These are phyloP conservation scores for Leccinum colubrinum DNA, from an alignment of 1,284 basidiomycete species.

Conservation along the genomic window DNA sequence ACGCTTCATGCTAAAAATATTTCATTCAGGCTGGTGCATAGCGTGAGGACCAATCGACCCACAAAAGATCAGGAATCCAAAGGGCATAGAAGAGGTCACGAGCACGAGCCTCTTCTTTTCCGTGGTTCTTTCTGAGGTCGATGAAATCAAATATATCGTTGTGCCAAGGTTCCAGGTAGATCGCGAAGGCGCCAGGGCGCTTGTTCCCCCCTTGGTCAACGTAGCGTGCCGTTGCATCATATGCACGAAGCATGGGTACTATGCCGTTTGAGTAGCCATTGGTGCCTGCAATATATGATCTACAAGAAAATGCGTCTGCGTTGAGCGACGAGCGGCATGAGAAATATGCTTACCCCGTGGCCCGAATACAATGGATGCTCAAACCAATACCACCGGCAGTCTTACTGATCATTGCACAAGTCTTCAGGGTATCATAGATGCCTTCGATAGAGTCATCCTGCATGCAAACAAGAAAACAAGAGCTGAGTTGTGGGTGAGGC, in stretches of 20 bases:
- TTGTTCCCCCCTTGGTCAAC: conserved; percentile 99
- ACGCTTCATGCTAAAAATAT: conserved; percentile 77
- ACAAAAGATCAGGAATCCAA: conserved; percentile 98
- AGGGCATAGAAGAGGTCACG: conserved; percentile 98
- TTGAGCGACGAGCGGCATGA: conserved; percentile 19
- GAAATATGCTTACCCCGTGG: conserved; percentile 70
- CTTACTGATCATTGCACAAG: conserved; percentile 99
- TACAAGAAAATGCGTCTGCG: conserved; percentile 27
- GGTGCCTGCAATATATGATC: conserved; percentile 90
- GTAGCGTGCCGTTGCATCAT: conserved; percentile 97
- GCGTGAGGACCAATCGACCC: conserved; percentile 31
- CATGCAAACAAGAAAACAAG: conserved; percentile 98
- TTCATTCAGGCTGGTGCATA: conserved; percentile 1
- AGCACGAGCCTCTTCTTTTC: conserved; percentile 97
- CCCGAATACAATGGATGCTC: conserved; percentile 95
- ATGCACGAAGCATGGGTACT: conserved; percentile 98
- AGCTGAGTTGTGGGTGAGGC: conserved; percentile 92
- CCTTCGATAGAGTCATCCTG: conserved; percentile 99
- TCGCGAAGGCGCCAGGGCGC: conserved; percentile 97
- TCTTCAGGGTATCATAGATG: conserved; percentile 98
- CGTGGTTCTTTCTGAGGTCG: conserved; percentile 98
- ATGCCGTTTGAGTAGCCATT: conserved; percentile 99
- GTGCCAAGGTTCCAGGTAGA: conserved; percentile 98
- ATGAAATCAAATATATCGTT: conserved; percentile 98
- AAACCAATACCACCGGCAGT: conserved; percentile 98